Evolutionary conservation across 805 yeast genomes (phyloP).

Genomic region (Lipomyces lipofer): DNA sequence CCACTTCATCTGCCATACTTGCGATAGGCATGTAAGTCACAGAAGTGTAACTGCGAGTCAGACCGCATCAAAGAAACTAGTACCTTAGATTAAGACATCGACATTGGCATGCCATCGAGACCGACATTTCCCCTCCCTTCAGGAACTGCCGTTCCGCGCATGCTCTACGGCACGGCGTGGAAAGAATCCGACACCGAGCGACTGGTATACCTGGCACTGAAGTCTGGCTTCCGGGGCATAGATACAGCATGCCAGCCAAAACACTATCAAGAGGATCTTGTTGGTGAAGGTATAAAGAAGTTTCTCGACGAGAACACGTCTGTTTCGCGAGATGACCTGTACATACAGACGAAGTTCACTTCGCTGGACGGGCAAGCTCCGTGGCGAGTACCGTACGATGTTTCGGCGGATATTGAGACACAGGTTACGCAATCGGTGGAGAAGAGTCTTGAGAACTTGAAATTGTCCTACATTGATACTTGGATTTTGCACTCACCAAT

Average conservation of each 20-base stretch:
- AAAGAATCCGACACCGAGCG: neutral
- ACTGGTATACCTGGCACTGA: slow-evolving; percentile 3
- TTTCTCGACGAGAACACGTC: neutral
- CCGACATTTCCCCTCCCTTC: too few species aligned
- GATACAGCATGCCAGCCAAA: slow-evolving; percentile 19
- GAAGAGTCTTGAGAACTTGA: slow-evolving; percentile 4
- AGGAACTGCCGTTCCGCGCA: slow-evolving; percentile 7
- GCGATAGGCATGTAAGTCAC: too few species aligned
- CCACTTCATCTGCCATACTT: too few species aligned
- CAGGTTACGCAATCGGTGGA: slow-evolving; percentile 6
- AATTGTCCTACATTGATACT: slow-evolving; percentile 7
- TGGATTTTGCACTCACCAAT: slow-evolving; percentile 15
- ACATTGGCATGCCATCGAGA: too few species aligned
- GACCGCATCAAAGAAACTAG: too few species aligned
- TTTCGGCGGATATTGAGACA: neutral
- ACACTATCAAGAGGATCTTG: slow-evolving; percentile 13
- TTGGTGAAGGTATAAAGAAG: slow-evolving; percentile 5
- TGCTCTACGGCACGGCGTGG: slow-evolving; percentile 21
- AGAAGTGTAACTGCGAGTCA: too few species aligned
- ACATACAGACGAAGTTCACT: slow-evolving; percentile 14
- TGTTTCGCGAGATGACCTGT: slow-evolving; percentile 2
- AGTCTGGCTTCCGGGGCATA: slow-evolving; percentile 15
- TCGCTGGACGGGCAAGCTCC: slow-evolving; percentile 6
- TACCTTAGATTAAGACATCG: too few species aligned
- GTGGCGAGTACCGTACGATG: slow-evolving; percentile 4